These are phyloP conservation scores for Posidonia australis DNA, from an alignment of 106 monocot genomes.

Conservation along the genomic window DNA sequence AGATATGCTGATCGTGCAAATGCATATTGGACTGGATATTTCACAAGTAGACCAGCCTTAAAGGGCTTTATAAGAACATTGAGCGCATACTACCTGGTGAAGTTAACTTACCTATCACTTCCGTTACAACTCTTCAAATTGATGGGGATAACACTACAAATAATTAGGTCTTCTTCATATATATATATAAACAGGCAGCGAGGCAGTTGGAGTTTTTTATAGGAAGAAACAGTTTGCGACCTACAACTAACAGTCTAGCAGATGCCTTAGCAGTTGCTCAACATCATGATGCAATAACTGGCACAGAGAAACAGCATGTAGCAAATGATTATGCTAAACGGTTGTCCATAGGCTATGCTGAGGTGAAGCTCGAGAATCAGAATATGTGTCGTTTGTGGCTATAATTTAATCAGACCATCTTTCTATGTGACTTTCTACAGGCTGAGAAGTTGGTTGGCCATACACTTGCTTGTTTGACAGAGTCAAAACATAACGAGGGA, in stretches of 20 bases:
- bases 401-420: neutral
- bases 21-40: slow-evolving; percentile 97
- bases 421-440: neutral
- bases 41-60: slow-evolving; percentile 83
- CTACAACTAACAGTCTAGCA: slow-evolving; percentile 53
- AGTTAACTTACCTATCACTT: slow-evolving; percentile 9
- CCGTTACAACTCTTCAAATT: too few relatives aligned
- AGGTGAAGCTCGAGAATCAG: slow-evolving; percentile 39
- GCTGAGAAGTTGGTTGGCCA: slow-evolving; percentile 1
- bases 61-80: slow-evolving; percentile 80
- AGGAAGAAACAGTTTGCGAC: slow-evolving; percentile 41
- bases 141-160: too few relatives aligned
- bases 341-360: slow-evolving; percentile 60
- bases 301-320: slow-evolving; percentile 95
- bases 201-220: slow-evolving; percentile 86
- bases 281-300: slow-evolving; percentile 97
- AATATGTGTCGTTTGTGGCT: neutral
- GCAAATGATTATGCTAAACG: slow-evolving; percentile 94
- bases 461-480: neutral
- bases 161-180: too few relatives aligned
- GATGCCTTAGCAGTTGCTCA: slow-evolving; percentile 93
- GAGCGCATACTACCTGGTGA: slow-evolving; percentile 89
- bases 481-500: neutral
- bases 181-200: slow-evolving; percentile 77
- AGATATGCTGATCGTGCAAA: slow-evolving; percentile 93